These are phyloP conservation scores for Dendrostoma leiphaemia DNA, from an alignment of 2,329 filamentous ascomycete species.

Conservation along the genomic window DNA sequence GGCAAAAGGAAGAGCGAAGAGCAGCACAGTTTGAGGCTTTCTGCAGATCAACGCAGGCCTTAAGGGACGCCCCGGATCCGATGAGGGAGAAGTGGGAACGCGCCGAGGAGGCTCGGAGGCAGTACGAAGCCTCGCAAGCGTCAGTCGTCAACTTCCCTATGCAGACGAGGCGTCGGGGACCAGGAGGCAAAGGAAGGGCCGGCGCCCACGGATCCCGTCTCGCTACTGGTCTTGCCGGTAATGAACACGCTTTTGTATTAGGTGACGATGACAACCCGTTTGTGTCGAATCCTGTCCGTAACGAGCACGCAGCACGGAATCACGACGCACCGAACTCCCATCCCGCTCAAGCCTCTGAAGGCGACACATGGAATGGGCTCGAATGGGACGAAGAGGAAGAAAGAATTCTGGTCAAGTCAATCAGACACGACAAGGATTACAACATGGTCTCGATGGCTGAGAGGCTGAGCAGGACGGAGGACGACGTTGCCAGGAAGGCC, in stretches of 20 bases:
- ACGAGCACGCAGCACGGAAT: not conserved
- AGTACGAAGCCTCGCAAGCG: not conserved
- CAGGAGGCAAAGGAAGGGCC: not conserved
- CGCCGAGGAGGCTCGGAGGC: not conserved
- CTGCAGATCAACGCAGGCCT: not conserved
- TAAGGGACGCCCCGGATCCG: not conserved
- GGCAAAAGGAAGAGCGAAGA: not conserved
- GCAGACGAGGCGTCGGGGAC: not conserved
- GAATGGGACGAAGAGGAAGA: conserved; percentile 9
- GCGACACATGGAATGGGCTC: not conserved
- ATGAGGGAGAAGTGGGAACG: conserved; percentile 1
- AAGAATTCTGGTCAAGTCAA: not conserved
- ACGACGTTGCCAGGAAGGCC: conserved; percentile 12
- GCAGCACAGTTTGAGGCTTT: not conserved
- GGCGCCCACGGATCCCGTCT: not conserved
- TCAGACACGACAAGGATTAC: not conserved
- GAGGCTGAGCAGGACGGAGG: not conserved
- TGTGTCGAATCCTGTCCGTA: not conserved
- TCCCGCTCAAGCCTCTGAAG: not conserved
- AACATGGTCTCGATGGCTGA: conserved; percentile 8
- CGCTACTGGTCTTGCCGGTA: not conserved
- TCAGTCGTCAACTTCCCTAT: not conserved
- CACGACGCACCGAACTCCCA: not conserved
- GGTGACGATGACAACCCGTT: not conserved
- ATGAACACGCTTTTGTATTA: not conserved